phyloP scores from a whole-genome alignment of 2,329 filamentous ascomycete species.

The Purpureocillium takamizusanense region DNA sequence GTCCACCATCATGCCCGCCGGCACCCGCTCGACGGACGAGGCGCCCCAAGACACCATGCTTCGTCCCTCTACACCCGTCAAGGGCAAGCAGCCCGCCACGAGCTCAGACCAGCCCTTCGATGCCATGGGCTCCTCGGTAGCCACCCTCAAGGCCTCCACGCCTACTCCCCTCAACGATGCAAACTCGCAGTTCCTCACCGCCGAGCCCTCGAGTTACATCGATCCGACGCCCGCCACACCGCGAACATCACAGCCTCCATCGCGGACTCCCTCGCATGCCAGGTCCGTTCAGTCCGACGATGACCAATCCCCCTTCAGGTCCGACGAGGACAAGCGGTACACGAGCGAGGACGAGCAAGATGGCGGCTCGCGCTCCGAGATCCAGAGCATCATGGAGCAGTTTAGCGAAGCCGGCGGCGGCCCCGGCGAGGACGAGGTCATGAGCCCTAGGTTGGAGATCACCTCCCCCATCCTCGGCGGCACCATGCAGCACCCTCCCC shows the following conservation, averaged over 20 bases:
- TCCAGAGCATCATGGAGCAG: conserved; percentile 96
- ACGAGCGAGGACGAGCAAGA: conserved; percentile 57
- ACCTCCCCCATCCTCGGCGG: conserved; percentile 68
- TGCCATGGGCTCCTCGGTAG: conserved; percentile 34
- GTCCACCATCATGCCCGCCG: background rate
- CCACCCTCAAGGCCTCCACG: conserved; percentile 38
- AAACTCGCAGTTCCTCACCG: conserved; percentile 34
- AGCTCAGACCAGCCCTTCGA: conserved; percentile 11
- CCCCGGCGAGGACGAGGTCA: conserved; percentile 71
- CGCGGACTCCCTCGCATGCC: conserved; percentile 49
- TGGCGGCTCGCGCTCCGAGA: conserved; percentile 69
- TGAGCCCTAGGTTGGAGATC: conserved; percentile 80
- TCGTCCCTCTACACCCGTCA: conserved; percentile 5
- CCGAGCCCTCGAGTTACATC: conserved; percentile 39
- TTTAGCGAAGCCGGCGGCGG: conserved; percentile 70
- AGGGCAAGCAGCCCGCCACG: conserved; percentile 15
- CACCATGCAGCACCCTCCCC: conserved; percentile 63
- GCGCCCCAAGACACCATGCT: background rate
- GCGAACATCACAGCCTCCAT: conserved; percentile 43
- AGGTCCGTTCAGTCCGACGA: conserved; percentile 31
- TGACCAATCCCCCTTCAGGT: conserved; percentile 43
- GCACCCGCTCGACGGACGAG: background rate
- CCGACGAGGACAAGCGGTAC: conserved; percentile 49
- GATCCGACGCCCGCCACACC: conserved; percentile 52
- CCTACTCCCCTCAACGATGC: conserved; percentile 24